Base-by-base conservation (phyloP, 345 rosid genomes). In the Corchorus capsularis region DNA sequence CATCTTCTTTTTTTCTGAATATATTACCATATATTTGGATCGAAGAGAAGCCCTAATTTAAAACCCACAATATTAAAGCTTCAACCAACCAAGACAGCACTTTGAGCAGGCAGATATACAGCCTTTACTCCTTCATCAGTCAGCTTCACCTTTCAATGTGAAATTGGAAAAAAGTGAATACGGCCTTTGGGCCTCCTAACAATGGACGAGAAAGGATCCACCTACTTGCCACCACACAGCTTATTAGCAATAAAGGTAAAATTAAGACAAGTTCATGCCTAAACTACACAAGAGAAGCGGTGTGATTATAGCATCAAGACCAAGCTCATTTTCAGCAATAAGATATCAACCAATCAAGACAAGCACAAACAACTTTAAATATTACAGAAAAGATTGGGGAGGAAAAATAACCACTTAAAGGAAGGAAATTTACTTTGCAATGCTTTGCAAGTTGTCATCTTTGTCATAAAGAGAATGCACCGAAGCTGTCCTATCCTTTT, bases 401-500 rank as follows among this genome's bases (percentile, higher is more conserved):
- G 35, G 41, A 8, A 64, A 61, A 61, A 20, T 69, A 41, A 32
- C 20, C 12, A 39, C 46, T 34, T 16, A 50, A 2, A 27, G 35
- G 34, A 43, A 63, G 1, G 19, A 60, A 57, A 72, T 86, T 82
- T 79, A 89, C 93, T 79, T 82, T 8, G 73, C 74, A 32, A 69
- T 59, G 63, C 27, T 76, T 67, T 72, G 66, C 53, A 39, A 59
- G 73, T 72, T 55, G 27, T 81, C 82, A 54, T 74, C 82, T 69
- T 62, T 75, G 68, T 60, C 77, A 75, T 55, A 32, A 41, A 78
- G 75, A 19, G 83, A 75, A 77, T 54, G 71, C 70, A 74, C 17
- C 41, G 87, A 80, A 75, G 83, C 61, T 46, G 61, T 68, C 72
- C 78, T 80, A 54, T 60, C 69, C 78, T 73, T 84, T 61, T 69